These are phyloP conservation scores for Septoria petroselini DNA, from an alignment of 2,329 filamentous ascomycete genomes.

Conservation along the genomic window DNA sequence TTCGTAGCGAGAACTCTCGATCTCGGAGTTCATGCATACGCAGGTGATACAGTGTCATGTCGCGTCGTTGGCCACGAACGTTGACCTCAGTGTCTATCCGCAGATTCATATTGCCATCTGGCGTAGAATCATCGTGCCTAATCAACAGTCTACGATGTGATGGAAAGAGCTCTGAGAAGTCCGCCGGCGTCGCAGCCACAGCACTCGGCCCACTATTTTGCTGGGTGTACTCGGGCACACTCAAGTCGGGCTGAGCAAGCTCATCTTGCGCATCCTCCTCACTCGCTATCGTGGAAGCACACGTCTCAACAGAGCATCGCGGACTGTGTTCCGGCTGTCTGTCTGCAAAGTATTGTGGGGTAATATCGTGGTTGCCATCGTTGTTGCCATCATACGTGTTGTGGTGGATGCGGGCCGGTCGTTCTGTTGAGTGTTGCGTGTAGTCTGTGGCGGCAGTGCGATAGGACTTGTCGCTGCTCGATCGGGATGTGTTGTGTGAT, in stretches of 20 bases:
- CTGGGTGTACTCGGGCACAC: slow-evolving; percentile 59
- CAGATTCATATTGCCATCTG: slow-evolving; percentile 95
- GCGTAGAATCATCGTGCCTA: slow-evolving; percentile 82
- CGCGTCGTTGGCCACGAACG: slow-evolving; percentile 52
- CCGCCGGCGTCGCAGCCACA: slow-evolving; percentile 70
- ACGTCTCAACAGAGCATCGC: slow-evolving; percentile 70
- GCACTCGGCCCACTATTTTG: slow-evolving; percentile 54
- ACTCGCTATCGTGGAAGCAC: slow-evolving; percentile 68
- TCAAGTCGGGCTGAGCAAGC: slow-evolving; percentile 45
- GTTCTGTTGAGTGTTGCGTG: slow-evolving; percentile 24
- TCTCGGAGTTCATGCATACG: slow-evolving; percentile 88
- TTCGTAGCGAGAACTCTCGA: slow-evolving; percentile 83
- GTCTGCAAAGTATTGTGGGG: slow-evolving; percentile 28
- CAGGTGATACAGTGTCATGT: slow-evolving; percentile 82
- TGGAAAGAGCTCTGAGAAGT: slow-evolving; percentile 83
- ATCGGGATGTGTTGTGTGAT: slow-evolving; percentile 22
- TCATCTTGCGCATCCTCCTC: slow-evolving; percentile 54
- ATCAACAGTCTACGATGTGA: slow-evolving; percentile 77
- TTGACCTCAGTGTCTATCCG: slow-evolving; percentile 75
- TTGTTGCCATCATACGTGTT: slow-evolving; percentile 29
- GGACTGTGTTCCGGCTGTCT: slow-evolving; percentile 39
- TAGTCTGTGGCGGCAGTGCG: slow-evolving; percentile 31
- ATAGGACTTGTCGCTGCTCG: slow-evolving; percentile 30
- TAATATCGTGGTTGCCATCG: slow-evolving; percentile 24
- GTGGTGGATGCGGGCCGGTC: slow-evolving; percentile 31